A percentile compares a stretch with the other conserved stretches of the same genome.
Evolutionary conservation across 345 rosid species (phyloP).

Genomic region (Moricandia moricandioides): DNA sequence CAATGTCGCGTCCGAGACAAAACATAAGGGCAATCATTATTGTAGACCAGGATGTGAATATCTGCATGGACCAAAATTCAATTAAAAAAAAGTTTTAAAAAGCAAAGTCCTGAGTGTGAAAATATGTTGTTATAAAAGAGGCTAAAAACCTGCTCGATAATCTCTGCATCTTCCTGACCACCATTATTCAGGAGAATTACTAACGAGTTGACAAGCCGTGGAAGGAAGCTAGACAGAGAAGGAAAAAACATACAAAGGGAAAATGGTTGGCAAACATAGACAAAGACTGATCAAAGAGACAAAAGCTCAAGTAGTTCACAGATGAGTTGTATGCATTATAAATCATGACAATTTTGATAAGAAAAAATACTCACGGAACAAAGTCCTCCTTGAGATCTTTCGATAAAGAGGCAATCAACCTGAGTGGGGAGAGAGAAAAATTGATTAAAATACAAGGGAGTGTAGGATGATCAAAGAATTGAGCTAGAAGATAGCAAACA

Average conservation of each 20-base stretch:
- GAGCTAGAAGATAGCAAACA: not conserved
- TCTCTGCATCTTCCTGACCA: not conserved
- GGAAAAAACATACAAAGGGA: not conserved
- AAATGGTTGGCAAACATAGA: not conserved
- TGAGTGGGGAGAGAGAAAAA: not conserved
- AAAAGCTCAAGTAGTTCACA: too few relatives aligned
- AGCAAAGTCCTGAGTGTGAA: too few relatives aligned
- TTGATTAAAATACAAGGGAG: not conserved
- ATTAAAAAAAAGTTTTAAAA: too few relatives aligned
- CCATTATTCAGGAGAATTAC: not conserved
- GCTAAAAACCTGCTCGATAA: not conserved
- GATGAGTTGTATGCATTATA: not conserved
- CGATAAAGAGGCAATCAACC: not conserved
- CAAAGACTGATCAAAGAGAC: not conserved
- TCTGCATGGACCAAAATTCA: too few relatives aligned
- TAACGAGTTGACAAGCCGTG: not conserved
- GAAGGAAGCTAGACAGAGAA: not conserved
- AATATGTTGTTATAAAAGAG: not conserved
- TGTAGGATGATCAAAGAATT: not conserved
- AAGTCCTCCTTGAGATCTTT: not conserved
- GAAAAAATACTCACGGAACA: not conserved
- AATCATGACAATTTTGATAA: not conserved
- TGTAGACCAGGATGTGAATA: not conserved
- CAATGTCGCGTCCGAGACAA: not conserved
- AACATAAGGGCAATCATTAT: not conserved